Base-by-base conservation (phyloP, 805 yeast species). In the Candida loeiensis region DNA sequence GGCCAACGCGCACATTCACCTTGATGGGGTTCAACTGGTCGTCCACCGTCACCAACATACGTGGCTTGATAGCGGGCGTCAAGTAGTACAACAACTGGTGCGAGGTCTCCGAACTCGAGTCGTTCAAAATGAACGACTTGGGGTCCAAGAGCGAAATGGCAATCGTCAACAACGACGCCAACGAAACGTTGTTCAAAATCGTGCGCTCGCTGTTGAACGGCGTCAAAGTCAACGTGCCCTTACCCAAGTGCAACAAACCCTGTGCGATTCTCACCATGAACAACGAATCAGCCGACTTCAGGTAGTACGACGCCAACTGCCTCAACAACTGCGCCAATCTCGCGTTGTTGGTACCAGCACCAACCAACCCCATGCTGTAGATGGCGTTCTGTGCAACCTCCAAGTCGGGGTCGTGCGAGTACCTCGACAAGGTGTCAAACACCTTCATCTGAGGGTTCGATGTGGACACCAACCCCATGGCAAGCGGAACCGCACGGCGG, bases 261-360 rank as follows among this genome's bases (percentile, higher is more conserved):
- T 93, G 98, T 1, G 99, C 87, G 52, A 93, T 76, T 65, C 98
- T 79, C 1, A 95, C 95, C 74, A 86, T 85, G 65, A 93, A 93
- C 52, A 91, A 68, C 12, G 95, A 82, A 60, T 91, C 95, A 40
- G 93, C 82, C 42, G 91, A 95, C 56, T 90, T 85, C 39, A 85
- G 77, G 61, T 93, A 95, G 63, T 93, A 93, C 40, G 87, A 80
- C 1, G 99, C 98, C 53, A 93, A 75, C 64, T 93, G 98, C 63
- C 99, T 80, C 56, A 93, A 75, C 48, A 93, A 74, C 69, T 93
- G 99, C 3, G 98, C 98, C 48, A 93, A 74, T 69, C 99, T 84
- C 6, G 99, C 99, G 60, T 93, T 93, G 66, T 93, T 91, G 20
- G 99, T 93, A 66, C 99, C 99, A 15, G 98, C 93, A 59, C 99